A percentile compares a stretch with the other conserved stretches of the same genome.
phyloP scores from a whole-genome alignment of 257 asterid species.

The Nicotiana tomentosiformis region DNA sequence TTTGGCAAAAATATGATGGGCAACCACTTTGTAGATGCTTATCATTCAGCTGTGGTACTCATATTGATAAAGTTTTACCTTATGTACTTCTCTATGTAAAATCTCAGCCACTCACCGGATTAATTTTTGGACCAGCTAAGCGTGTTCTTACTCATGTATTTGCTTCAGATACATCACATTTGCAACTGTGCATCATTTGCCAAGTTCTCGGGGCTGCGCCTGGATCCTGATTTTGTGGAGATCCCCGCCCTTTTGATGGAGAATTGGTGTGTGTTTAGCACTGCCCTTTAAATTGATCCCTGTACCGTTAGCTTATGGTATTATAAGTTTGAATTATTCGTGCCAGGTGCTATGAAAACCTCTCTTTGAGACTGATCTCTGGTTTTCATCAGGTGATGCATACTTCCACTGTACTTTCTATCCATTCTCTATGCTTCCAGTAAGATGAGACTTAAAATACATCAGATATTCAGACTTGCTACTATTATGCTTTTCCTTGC shows the following conservation, averaged over 20 bases:
- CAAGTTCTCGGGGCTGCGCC: constrained; percentile 83
- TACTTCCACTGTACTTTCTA: neutral
- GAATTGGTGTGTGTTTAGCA: constrained; percentile 50
- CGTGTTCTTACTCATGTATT: constrained; percentile 8
- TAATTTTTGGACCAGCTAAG: neutral
- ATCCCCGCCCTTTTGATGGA: constrained; percentile 79
- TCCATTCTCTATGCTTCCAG: neutral
- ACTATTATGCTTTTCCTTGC: neutral
- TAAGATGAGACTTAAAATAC: neutral
- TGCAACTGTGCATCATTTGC: constrained; percentile 86
- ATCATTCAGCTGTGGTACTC: neutral
- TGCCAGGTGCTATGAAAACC: constrained; percentile 78
- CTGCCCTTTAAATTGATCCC: neutral
- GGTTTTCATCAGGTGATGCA: constrained; percentile 83
- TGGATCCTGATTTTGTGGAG: constrained; percentile 97
- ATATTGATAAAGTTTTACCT: neutral
- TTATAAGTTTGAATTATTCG: constrained; percentile 14
- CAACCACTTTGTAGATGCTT: neutral
- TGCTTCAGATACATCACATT: constrained; percentile 63
- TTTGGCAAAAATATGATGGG: neutral
- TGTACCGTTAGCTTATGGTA: neutral
- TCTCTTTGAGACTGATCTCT: constrained; percentile 70
- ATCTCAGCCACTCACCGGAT: neutral
- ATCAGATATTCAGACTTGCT: neutral
- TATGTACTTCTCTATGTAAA: constrained; percentile 1